phyloP scores from a whole-genome alignment of 2,329 filamentous ascomycete genomes.

The Acrocalymma vagum region DNA sequence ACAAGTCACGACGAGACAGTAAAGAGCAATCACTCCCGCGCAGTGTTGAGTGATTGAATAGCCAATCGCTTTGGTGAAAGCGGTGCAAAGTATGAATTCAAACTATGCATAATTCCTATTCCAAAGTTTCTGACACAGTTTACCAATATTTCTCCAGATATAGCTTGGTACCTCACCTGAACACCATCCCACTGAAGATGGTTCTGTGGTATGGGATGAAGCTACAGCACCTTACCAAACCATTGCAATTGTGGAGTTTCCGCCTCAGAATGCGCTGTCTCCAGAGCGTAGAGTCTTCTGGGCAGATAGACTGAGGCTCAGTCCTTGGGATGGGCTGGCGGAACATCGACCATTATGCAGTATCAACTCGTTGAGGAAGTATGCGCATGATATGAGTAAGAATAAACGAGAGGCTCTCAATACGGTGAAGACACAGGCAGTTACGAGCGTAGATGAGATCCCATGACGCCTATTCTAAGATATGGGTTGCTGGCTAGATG shows the following conservation, averaged over 20 bases:
- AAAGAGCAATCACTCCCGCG: constrained; percentile 24
- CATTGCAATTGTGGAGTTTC: constrained; percentile 33
- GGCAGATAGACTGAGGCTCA: constrained; percentile 40
- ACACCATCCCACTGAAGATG: constrained; percentile 41
- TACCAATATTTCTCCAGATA: constrained; percentile 21
- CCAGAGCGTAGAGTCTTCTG: constrained; percentile 33
- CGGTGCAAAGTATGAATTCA: constrained; percentile 41
- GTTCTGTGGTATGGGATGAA: constrained; percentile 40
- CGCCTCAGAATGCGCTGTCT: constrained; percentile 32
- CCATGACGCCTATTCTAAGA: too few relatives aligned
- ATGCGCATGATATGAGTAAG: constrained; percentile 36
- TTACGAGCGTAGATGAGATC: constrained; percentile 30
- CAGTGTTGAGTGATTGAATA: constrained; percentile 37
- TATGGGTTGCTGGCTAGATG: too few relatives aligned
- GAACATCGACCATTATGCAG: constrained; percentile 36
- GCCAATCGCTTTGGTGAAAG: constrained; percentile 22
- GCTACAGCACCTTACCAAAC: constrained; percentile 39
- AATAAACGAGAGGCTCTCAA: constrained; percentile 32
- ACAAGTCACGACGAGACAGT: constrained; percentile 26
- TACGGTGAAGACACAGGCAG: constrained; percentile 14
- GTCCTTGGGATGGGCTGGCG: constrained; percentile 33
- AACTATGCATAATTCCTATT: constrained; percentile 7
- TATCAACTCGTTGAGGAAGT: constrained; percentile 37
- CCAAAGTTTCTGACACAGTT: not conserved
- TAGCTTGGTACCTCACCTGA: constrained; percentile 37